Evolutionary conservation across 352 stramenopile species (phyloP).

Genomic region (Pythium sp.): DNA sequence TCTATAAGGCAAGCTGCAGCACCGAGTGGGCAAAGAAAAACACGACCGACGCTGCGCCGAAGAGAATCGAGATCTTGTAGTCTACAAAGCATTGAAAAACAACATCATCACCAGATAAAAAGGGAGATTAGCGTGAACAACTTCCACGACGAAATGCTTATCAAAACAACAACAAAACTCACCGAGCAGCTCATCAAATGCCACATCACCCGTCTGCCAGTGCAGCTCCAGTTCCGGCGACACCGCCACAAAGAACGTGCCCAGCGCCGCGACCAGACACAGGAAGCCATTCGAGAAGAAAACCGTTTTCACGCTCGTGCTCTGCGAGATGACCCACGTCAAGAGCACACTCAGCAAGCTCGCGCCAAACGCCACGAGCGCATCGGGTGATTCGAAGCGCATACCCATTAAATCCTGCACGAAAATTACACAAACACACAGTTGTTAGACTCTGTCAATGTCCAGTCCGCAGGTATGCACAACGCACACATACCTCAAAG

Average conservation of each 20-base stretch:
- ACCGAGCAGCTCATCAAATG: slow-evolving; percentile 73
- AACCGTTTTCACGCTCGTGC: slow-evolving; percentile 40
- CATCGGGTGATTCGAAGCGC: slow-evolving; percentile 55
- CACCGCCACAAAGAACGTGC: slow-evolving; percentile 65
- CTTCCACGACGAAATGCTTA: background rate
- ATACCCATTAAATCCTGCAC: slow-evolving; percentile 47
- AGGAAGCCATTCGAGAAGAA: slow-evolving; percentile 77
- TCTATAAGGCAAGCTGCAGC: slow-evolving; percentile 46
- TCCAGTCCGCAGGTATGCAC: background rate
- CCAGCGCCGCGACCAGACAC: slow-evolving; percentile 44
- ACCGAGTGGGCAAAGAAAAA: slow-evolving; percentile 74
- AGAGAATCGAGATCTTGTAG: slow-evolving; percentile 83
- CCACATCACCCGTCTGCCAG: slow-evolving; percentile 58
- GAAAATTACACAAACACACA: background rate
- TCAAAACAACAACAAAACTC: slow-evolving; percentile 16
- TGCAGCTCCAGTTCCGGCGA: slow-evolving; percentile 51
- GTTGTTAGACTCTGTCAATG: slow-evolving; percentile 3
- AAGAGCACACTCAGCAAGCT: slow-evolving; percentile 30
- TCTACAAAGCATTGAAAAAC: slow-evolving; percentile 28
- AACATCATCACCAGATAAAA: background rate
- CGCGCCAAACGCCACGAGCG: slow-evolving; percentile 40
- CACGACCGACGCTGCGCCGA: slow-evolving; percentile 47
- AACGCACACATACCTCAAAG: slow-evolving; percentile 41
- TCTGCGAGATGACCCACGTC: slow-evolving; percentile 34
- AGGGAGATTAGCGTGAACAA: background rate